Evolutionary conservation across 2,329 filamentous ascomycete genomes (phyloP).

Genomic region (Decorospora gaudefroyi): DNA sequence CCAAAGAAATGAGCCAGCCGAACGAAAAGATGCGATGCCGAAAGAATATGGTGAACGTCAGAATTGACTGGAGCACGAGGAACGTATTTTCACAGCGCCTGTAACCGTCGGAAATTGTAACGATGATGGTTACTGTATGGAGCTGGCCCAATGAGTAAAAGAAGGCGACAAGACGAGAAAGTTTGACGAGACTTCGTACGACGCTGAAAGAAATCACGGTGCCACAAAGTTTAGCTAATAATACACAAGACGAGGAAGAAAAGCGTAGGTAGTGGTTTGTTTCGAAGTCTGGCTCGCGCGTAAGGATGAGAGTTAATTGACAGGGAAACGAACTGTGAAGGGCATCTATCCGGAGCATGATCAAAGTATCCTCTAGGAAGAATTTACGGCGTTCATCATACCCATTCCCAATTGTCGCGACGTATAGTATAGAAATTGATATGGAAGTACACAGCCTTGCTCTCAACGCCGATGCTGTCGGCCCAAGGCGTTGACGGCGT

Average conservation of each 20-base stretch:
- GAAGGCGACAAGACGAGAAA: conserved; percentile 4
- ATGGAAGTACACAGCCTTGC: not conserved
- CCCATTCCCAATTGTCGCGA: too few relatives aligned
- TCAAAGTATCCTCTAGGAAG: not conserved
- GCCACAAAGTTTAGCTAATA: too few relatives aligned
- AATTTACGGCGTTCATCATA: too few relatives aligned
- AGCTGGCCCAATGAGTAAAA: conserved; percentile 10
- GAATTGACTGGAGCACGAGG: conserved; percentile 1
- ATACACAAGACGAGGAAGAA: not conserved
- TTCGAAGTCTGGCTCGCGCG: not conserved
- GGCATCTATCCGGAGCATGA: not conserved
- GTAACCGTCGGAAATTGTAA: conserved; percentile 15
- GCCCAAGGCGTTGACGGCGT: conserved; percentile 1
- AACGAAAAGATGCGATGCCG: not conserved
- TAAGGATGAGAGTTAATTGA: not conserved
- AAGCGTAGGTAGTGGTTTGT: not conserved
- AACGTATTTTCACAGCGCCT: conserved; percentile 2
- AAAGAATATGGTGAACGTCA: not conserved
- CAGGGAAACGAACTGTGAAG: not conserved
- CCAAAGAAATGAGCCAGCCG: too few relatives aligned
- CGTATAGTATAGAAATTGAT: too few relatives aligned
- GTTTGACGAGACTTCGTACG: conserved; percentile 9
- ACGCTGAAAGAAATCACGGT: not conserved
- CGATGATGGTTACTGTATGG: conserved; percentile 8
- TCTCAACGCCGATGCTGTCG: conserved; percentile 3